A percentile compares a stretch with the other conserved stretches of the same genome.
Conservation (phyloP, 306 rosid genomes). For the Begonia masoniana region DNA sequence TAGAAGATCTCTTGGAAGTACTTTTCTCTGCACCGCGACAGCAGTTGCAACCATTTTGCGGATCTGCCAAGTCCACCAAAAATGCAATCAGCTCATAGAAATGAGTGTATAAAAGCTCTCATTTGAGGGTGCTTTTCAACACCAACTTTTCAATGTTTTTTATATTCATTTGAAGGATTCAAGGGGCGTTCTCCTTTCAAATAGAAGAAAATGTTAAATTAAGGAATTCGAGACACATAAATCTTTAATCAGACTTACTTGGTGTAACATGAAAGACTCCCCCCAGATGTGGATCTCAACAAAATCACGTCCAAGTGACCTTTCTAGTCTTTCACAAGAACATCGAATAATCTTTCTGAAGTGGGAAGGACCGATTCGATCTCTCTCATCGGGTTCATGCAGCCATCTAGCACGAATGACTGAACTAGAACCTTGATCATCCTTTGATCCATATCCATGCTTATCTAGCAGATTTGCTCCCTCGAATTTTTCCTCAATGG, state of each 20-base stretch:
- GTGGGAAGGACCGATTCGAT: slow-evolving; percentile 64
- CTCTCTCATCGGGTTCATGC: slow-evolving; percentile 64
- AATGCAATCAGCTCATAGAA: not conserved
- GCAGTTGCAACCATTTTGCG: slow-evolving; percentile 91
- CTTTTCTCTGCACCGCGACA: slow-evolving; percentile 67
- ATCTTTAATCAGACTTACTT: slow-evolving; percentile 32
- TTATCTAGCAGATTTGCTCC: slow-evolving; percentile 15
- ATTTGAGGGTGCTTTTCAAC: too few species aligned
- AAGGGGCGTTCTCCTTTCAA: too few species aligned
- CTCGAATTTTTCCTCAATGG: slow-evolving; percentile 10
- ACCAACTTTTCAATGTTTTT: too few species aligned
- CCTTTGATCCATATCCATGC: slow-evolving; percentile 17
- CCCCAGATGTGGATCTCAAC: slow-evolving; percentile 78
- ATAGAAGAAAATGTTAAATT: too few species aligned
- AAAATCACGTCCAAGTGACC: slow-evolving; percentile 31
- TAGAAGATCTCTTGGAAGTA: slow-evolving; percentile 61
- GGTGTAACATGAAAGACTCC: slow-evolving; percentile 92
- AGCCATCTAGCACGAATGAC: slow-evolving; percentile 64
- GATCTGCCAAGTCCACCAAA: slow-evolving; percentile 31
- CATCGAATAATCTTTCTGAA: slow-evolving; percentile 53
- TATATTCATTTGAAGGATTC: too few species aligned
- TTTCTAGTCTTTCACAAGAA: slow-evolving; percentile 70
- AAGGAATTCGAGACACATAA: too few species aligned
- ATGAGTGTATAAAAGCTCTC: too few species aligned
- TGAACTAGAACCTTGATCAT: slow-evolving; percentile 17